Evolutionary conservation across 1,139 yeast genomes (phyloP).

Genomic region (Saccharomyces hybrid): DNA sequence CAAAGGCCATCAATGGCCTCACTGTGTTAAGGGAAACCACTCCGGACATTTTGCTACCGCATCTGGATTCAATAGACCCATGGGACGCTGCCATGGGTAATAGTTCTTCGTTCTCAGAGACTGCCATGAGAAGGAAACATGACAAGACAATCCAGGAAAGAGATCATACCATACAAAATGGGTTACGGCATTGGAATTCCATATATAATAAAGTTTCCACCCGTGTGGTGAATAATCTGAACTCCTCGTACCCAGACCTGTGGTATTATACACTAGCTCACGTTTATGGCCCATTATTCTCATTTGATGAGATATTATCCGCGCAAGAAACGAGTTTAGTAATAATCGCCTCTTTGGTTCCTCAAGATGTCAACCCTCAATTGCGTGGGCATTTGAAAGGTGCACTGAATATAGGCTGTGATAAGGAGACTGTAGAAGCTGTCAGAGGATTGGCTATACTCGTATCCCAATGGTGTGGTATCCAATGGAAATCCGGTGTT

Average conservation of each 20-base stretch:
- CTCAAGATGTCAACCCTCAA: constrained; percentile 94
- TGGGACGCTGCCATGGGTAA: constrained; percentile 19
- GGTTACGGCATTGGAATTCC: constrained; percentile 56
- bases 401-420: constrained; percentile 72
- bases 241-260: constrained; percentile 74
- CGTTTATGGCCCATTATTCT: constrained; percentile 71
- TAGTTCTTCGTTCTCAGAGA: constrained; percentile 12
- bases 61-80: constrained; percentile 15
- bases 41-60: constrained; percentile 40
- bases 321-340: constrained; percentile 72
- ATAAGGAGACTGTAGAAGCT: constrained; percentile 53
- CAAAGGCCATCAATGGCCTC: constrained; percentile 72
- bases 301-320: constrained; percentile 54
- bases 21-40: constrained; percentile 58
- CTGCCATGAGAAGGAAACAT: constrained; percentile 9
- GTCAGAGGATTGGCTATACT: constrained; percentile 57
- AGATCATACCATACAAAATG: constrained; percentile 2
- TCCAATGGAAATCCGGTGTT: constrained; percentile 45
- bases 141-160: constrained; percentile 9
- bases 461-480: constrained; percentile 70
- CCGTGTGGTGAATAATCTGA: constrained; percentile 61
- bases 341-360: constrained; percentile 72
- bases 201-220: constrained; percentile 69
- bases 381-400: constrained; percentile 85
- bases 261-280: constrained; percentile 66